phyloP scores from a whole-genome alignment of 306 rosid species.

The Clitoria ternatea region DNA sequence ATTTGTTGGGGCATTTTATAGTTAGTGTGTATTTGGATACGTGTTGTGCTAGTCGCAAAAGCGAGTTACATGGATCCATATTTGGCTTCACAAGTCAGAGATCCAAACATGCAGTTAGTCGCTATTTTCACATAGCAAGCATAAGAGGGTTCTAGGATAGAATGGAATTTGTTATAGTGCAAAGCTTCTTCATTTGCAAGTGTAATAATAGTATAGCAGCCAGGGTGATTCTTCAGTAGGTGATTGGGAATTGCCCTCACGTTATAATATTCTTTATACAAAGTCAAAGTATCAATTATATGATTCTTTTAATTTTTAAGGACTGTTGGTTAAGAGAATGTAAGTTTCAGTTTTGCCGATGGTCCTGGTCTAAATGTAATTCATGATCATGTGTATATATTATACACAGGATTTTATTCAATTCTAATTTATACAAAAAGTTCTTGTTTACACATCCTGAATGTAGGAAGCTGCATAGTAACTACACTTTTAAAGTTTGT shows the following conservation, averaged over 20 bases:
- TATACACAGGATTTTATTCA: slow-evolving; percentile 27
- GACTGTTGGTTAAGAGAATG: slow-evolving; percentile 28
- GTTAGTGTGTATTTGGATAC: no score
- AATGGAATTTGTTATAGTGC: slow-evolving; percentile 11
- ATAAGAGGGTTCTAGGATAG: slow-evolving; percentile 16
- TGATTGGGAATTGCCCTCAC: slow-evolving; percentile 28
- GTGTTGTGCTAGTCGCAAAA: no score
- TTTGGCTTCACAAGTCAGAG: no score
- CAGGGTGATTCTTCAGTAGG: slow-evolving; percentile 8
- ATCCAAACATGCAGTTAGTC: no score
- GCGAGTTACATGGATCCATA: no score
- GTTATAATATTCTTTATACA: slow-evolving; percentile 34
- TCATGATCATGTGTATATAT: slow-evolving; percentile 30
- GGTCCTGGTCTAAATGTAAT: slow-evolving; percentile 32
- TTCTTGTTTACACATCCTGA: slow-evolving; percentile 5
- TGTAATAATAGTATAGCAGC: slow-evolving; percentile 23
- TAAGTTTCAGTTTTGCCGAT: slow-evolving; percentile 30
- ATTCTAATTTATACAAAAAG: slow-evolving; percentile 17
- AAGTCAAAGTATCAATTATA: slow-evolving; percentile 33
- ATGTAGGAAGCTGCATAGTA: neutral
- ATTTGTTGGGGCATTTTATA: slow-evolving; percentile 6
- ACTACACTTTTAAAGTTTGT: neutral
- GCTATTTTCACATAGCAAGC: slow-evolving; percentile 16
- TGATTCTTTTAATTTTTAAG: slow-evolving; percentile 69
- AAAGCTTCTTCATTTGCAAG: slow-evolving; percentile 20